Evolutionary conservation across 2,329 filamentous ascomycete species (phyloP).

Genomic region (Lasiodiplodia sp.): DNA sequence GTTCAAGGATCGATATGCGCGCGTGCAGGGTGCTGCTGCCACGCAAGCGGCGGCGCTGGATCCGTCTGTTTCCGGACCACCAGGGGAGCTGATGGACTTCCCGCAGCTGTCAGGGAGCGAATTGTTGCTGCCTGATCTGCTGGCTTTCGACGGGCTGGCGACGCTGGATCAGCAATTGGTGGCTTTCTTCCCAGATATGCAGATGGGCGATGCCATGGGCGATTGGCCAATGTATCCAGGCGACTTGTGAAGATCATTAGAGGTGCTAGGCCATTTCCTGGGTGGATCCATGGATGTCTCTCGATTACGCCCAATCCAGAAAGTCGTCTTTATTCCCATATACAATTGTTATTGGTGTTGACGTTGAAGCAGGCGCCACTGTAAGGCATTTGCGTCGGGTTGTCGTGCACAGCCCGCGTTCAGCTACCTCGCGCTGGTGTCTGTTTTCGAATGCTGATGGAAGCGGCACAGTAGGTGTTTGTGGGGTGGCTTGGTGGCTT

Average conservation of each 20-base stretch:
- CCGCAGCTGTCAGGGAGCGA: background rate
- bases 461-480: background rate
- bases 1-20: slow-evolving; percentile 35
- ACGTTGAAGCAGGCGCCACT: background rate
- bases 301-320: background rate
- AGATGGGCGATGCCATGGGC: background rate
- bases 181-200: background rate
- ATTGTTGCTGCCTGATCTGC: slow-evolving; percentile 6
- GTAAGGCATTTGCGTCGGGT: background rate
- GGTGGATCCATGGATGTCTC: background rate
- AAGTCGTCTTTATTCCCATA: background rate
- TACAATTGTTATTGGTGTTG: background rate
- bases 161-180: background rate
- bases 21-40: background rate
- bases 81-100: background rate
- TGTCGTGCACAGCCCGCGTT: background rate
- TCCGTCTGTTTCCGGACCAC: background rate
- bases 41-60: background rate
- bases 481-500: slow-evolving; percentile 7
- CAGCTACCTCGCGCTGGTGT: background rate
- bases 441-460: background rate
- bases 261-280: background rate
- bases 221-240: background rate
- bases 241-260: background rate
- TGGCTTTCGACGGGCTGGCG: background rate